Percentiles rank a stretch among this genome's conserved stretches.
These are phyloP conservation scores for Raphanus hybrid DNA, from an alignment of 441 rosid species.

Conservation along the genomic window DNA sequence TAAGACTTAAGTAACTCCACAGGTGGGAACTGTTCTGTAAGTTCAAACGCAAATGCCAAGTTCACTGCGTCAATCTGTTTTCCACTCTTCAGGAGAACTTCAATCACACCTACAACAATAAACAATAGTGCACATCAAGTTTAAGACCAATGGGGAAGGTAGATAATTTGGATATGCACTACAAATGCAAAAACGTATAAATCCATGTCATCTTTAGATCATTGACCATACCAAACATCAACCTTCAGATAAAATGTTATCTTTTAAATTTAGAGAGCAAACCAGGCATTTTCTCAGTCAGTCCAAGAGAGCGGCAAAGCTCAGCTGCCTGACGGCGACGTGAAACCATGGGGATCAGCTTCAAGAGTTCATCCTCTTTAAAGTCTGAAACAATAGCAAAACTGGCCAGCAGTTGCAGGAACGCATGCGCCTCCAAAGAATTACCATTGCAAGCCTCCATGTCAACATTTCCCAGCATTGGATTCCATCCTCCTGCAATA, in stretches of 20 bases:
- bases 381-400: slow-evolving; percentile 85
- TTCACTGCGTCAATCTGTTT: slow-evolving; percentile 98
- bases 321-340: slow-evolving; percentile 98
- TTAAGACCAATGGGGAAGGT: too few relatives aligned
- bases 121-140: too few relatives aligned
- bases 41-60: slow-evolving; percentile 95
- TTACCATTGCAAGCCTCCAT: slow-evolving; percentile 91
- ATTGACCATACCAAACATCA: slow-evolving; percentile 7
- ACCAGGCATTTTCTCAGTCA: slow-evolving; percentile 96
- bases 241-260: not conserved
- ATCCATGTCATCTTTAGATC: not conserved
- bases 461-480: slow-evolving; percentile 76
- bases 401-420: slow-evolving; percentile 88
- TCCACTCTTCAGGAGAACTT: slow-evolving; percentile 78
- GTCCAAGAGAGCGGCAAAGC: slow-evolving; percentile 87
- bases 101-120: slow-evolving; percentile 71
- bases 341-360: slow-evolving; percentile 94
- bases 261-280: slow-evolving; percentile 31
- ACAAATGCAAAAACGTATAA: not conserved
- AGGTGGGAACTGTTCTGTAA: slow-evolving; percentile 77
- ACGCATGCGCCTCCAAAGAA: slow-evolving; percentile 99
- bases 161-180: not conserved
- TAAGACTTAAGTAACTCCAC: slow-evolving; percentile 79
- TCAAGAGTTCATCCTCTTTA: slow-evolving; percentile 65
- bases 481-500: slow-evolving; percentile 90